These are phyloP conservation scores for Ustulina deusta DNA, from an alignment of 2,329 filamentous ascomycete genomes.

Conservation along the genomic window DNA sequence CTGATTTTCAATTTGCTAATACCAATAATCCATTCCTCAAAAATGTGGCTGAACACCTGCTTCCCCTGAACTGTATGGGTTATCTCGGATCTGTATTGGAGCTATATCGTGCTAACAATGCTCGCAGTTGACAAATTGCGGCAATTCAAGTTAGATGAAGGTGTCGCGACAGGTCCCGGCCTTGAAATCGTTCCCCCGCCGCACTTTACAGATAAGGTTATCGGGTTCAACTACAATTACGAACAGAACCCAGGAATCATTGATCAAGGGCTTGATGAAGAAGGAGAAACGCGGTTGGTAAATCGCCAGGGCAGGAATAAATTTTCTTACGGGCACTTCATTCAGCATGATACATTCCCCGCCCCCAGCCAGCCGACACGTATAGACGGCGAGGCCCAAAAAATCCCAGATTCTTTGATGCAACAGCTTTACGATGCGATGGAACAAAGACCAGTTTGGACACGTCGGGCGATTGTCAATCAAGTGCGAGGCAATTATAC, in stretches of 20 bases:
- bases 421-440: constrained; percentile 73
- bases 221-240: constrained; percentile 85
- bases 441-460: constrained; percentile 84
- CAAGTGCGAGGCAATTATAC: constrained; percentile 66
- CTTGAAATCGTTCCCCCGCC: constrained; percentile 84
- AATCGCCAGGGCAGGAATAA: constrained; percentile 69
- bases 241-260: constrained; percentile 85
- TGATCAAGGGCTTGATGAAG: constrained; percentile 66
- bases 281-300: constrained; percentile 64
- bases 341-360: constrained; percentile 71
- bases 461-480: constrained; percentile 84
- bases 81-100: not conserved
- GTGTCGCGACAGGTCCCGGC: constrained; percentile 67
- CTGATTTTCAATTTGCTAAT: constrained; percentile 87
- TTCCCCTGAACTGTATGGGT: constrained; percentile 75
- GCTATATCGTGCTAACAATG: constrained; percentile 38
- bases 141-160: constrained; percentile 74
- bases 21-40: constrained; percentile 75
- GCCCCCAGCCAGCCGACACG: constrained; percentile 72
- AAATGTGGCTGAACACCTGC: constrained; percentile 76
- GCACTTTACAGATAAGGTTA: constrained; percentile 77
- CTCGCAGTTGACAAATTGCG: constrained; percentile 63
- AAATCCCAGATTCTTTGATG: constrained; percentile 73
- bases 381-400: constrained; percentile 63
- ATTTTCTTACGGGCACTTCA: constrained; percentile 67